Evolutionary conservation across 768 basidiomycete genomes (phyloP), one percentile per base, ranked within the genome.

Genomic region (Russula olivacea): DNA sequence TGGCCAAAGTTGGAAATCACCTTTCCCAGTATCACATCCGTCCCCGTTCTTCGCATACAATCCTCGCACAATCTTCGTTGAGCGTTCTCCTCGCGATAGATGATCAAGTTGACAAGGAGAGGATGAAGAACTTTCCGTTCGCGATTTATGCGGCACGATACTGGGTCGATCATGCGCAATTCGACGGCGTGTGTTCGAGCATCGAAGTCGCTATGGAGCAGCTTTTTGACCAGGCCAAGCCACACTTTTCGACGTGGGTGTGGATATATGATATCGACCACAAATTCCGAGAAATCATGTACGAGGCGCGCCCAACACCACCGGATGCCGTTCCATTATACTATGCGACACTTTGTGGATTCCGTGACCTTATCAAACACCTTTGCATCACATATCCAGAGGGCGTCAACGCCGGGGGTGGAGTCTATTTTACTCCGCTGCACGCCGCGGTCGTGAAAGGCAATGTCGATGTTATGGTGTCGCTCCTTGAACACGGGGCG

Each of bases 221-320:
- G 40, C 54, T 55, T 41, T 55, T 55, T 55, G 38, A 40, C 7
- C 9, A 23, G 4, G 7, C 23, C 15, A 55, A 28, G 38, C 40
- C 54, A 55, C 38, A 55, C 23, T 41, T 55, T 17, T 15, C 38
- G 17, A 38, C 40, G 2, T 55, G 54, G 54, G 23, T 41, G 3
- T 55, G 54, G 54, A 55, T 55, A 40, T 45, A 57, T n/a, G 45
- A 57, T 23, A 48, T 57, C 12, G 56, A 57, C 32, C 5, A 6
- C 15, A 14, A 30, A 47, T 57, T 45, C n/a, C 56, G n/a, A 14
- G 32, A 17, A 9, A 17, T 21, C n/a, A 34, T 47, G 56, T 55
- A 10, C 1, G 28, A 23, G 15, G 14, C 45, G 14, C 30, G 21
- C 8, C 56, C 56, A 19, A 21, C 45, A 15, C n/a, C 7, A 17